These are phyloP conservation scores for Pythium vanterpoolii DNA, from an alignment of 352 stramenopile genomes.

Conservation along the genomic window DNA sequence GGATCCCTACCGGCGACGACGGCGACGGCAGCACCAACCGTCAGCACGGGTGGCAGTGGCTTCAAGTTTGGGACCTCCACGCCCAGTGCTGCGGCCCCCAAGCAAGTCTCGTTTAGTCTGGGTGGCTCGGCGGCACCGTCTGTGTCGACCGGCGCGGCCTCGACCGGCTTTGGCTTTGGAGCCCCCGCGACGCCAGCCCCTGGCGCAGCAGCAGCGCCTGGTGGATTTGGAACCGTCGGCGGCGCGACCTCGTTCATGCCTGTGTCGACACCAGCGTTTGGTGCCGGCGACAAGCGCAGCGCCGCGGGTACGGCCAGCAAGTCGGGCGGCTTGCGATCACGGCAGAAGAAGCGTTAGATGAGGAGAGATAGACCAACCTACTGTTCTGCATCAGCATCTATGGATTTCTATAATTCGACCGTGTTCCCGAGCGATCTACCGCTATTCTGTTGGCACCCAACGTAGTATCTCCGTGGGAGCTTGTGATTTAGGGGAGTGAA, in stretches of 20 bases:
- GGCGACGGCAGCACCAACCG: conserved; percentile 1
- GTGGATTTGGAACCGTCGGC: conserved; percentile 41
- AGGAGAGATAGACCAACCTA: neutral
- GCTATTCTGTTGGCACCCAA: neutral
- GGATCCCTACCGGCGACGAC: conserved; percentile 7
- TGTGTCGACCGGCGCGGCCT: conserved; percentile 16
- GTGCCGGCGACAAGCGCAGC: conserved; percentile 31
- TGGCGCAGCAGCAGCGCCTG: conserved; percentile 15
- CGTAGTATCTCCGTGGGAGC: too few species aligned
- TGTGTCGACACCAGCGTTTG: conserved; percentile 17
- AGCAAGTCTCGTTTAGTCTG: conserved; percentile 63
- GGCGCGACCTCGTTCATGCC: conserved; percentile 56
- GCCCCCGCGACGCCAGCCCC: conserved; percentile 29
- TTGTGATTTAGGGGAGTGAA: too few species aligned
- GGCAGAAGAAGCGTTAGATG: conserved; percentile 46
- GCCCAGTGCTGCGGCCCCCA: conserved; percentile 27
- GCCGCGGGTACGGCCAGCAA: conserved; percentile 7
- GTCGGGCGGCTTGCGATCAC: conserved; percentile 25
- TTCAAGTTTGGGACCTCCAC: conserved; percentile 35
- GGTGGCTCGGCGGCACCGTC: conserved; percentile 14
- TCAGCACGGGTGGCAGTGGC: conserved; percentile 19
- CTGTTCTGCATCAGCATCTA: conserved; percentile 3
- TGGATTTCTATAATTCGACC: neutral
- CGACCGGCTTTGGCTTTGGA: conserved; percentile 21
- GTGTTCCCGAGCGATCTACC: neutral